A percentile compares a stretch with the other conserved stretches of the same genome.
Conservation (phyloP, 768 basidiomycete genomes). For the Hirschioporus abietinus region DNA sequence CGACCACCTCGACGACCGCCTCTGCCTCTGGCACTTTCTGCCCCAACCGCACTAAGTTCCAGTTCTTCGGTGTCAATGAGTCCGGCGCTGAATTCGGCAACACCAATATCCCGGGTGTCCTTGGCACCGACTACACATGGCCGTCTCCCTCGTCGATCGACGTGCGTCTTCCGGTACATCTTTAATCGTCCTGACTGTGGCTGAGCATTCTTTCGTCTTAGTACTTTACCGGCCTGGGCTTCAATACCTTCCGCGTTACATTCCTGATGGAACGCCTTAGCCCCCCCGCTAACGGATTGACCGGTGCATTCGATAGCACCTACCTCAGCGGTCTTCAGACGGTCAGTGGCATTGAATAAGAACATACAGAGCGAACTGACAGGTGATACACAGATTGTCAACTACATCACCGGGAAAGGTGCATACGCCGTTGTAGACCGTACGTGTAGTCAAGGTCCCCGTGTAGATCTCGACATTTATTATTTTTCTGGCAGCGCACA, state of each 20-base stretch:
- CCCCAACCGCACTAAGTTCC: slow-evolving; percentile 49
- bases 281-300: slow-evolving; percentile 47
- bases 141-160: slow-evolving; percentile 37
- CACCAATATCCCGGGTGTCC: slow-evolving; percentile 39
- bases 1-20: slow-evolving; percentile 21
- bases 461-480: not conserved
- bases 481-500: slow-evolving; percentile 39
- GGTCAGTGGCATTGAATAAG: slow-evolving; percentile 21
- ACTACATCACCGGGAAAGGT: slow-evolving; percentile 57
- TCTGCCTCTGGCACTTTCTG: slow-evolving; percentile 20
- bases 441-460: slow-evolving; percentile 21
- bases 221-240: slow-evolving; percentile 50
- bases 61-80: slow-evolving; percentile 59
- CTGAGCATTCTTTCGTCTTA: slow-evolving; percentile 7
- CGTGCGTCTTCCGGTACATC: slow-evolving; percentile 15
- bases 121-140: slow-evolving; percentile 44
- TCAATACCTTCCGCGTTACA: slow-evolving; percentile 59
- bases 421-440: slow-evolving; percentile 53
- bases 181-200: too few species aligned
- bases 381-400: slow-evolving; percentile 36
- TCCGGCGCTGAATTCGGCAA: slow-evolving; percentile 59
- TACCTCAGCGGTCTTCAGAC: slow-evolving; percentile 48
- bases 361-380: not conserved
- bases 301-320: slow-evolving; percentile 45
- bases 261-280: slow-evolving; percentile 55